A percentile compares a stretch with the other conserved stretches of the same genome.
Conservation (phyloP, 257 asterid genomes). For the Henckelia pumila region DNA sequence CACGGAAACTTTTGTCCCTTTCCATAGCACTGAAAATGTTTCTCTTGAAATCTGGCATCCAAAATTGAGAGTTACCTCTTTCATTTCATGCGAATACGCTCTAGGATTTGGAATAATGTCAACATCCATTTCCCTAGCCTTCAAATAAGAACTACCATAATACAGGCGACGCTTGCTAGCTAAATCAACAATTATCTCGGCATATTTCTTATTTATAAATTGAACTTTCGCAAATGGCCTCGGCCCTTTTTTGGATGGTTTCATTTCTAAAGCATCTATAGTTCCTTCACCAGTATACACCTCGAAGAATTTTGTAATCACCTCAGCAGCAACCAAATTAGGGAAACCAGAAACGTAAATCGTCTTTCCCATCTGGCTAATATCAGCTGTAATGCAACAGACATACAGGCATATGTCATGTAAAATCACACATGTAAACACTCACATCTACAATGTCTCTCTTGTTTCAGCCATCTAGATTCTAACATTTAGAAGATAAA, state of each 20-base stretch:
- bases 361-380: not conserved
- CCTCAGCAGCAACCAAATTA: not conserved
- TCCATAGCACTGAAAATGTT: constrained; percentile 55
- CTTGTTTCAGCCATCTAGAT: not conserved
- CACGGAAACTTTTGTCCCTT: constrained; percentile 32
- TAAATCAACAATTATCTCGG: constrained; percentile 33
- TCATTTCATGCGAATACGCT: constrained; percentile 36
- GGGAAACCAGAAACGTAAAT: not conserved
- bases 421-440: not conserved
- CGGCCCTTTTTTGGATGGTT: constrained; percentile 22
- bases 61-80: constrained; percentile 40
- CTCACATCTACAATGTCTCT: not conserved
- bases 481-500: no score
- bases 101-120: constrained; percentile 39
- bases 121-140: constrained; percentile 37
- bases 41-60: constrained; percentile 62
- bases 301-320: not conserved
- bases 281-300: not conserved
- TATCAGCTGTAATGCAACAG: constrained; percentile 22
- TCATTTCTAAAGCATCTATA: not conserved
- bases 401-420: not conserved
- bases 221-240: constrained; percentile 73
- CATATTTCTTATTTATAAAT: constrained; percentile 32
- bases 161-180: constrained; percentile 37
- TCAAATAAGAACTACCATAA: constrained; percentile 53